Evolutionary conservation across 176 grass and related monocot species (phyloP).

Genomic region (Poa pratensis): DNA sequence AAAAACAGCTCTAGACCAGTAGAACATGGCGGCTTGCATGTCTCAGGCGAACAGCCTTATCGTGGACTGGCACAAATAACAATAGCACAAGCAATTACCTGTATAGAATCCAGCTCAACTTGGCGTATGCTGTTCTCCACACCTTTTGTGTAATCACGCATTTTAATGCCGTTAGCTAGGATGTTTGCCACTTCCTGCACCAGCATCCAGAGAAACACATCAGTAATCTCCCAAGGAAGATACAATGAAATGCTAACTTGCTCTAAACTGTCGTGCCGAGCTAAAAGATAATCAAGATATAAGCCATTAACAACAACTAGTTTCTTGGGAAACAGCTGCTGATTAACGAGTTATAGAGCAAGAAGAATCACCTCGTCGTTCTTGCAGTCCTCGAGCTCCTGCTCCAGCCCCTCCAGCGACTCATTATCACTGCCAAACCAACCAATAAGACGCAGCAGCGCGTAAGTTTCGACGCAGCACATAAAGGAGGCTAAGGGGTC

Average conservation of each 20-base stretch:
- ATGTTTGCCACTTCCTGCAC: constrained; percentile 88
- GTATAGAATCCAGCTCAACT: constrained; percentile 94
- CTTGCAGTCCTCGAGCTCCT: constrained; percentile 94
- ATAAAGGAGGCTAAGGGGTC: not conserved
- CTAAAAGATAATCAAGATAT: not conserved
- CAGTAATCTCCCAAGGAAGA: constrained; percentile 10
- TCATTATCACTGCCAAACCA: constrained; percentile 70
- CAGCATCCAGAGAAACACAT: constrained; percentile 14
- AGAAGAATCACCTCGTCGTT: constrained; percentile 63
- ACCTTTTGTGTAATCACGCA: constrained; percentile 96
- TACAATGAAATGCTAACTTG: not conserved
- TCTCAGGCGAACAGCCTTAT: not conserved
- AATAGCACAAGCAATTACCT: constrained; percentile 48
- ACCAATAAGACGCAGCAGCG: constrained; percentile 31
- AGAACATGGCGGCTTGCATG: not conserved
- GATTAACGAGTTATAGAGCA: not conserved
- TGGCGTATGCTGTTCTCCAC: constrained; percentile 91
- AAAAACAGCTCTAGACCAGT: not conserved
- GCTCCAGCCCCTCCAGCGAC: constrained; percentile 77
- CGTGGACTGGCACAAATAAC: constrained; percentile 31
- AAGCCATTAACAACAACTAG: not conserved
- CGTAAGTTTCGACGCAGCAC: constrained; percentile 1
- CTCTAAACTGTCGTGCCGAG: not conserved
- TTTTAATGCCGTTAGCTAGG: constrained; percentile 85
- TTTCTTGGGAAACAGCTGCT: not conserved